Evolutionary conservation across 2,329 filamentous ascomycete species (phyloP), one percentile per base, ranked within the genome.

Genomic region (Phialophora macrospora): DNA sequence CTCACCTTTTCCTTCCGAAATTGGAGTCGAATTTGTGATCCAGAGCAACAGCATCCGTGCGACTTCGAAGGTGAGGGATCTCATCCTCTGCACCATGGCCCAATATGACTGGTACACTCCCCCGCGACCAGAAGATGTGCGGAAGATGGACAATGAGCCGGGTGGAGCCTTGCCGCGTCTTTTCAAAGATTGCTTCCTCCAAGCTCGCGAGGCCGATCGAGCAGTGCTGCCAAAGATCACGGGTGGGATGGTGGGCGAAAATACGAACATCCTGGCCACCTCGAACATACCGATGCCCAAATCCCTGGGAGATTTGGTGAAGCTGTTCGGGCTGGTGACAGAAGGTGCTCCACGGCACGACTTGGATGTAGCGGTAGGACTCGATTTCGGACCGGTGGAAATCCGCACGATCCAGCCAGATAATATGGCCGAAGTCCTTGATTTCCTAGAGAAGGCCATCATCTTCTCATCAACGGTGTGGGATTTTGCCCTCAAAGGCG

Each of bases 41-140:
- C 48, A 54, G 44, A 52, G 28, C 22, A 55, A 62, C 20, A 62
- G 59, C 34, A 20, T 22, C 12, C 22, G 59, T 14, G 28, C 4
- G 28, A 38, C 59, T 24, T 55, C n/a, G 17, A 62, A 62, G 32
- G 28, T 48, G 11, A 22, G 59, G 20, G 59, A 62, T 30, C 54
- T 62, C 48, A 55, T 62, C 20, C 32, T 62, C 9, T 48, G 46
- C 12, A 62, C 32, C 28, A 54, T 62, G 46, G 24, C 59, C 12
- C 59, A 62, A 20, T 62, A 34, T 24, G 48, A 30, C 17, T 62
- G 59, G 59, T 62, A 62, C 26, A 55, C 9, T 11, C 12, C 34
- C 7, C 59, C 58, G 6, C 38, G 14, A 20, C 38, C 48, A 4
- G 48, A 51, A 51, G 24, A 51, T 51, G 38, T 44, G 38, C 38